Evolutionary conservation across 2,329 filamentous ascomycete genomes (phyloP), one percentile per base, ranked within the genome.

Genomic region (Microascus cirrosus): DNA sequence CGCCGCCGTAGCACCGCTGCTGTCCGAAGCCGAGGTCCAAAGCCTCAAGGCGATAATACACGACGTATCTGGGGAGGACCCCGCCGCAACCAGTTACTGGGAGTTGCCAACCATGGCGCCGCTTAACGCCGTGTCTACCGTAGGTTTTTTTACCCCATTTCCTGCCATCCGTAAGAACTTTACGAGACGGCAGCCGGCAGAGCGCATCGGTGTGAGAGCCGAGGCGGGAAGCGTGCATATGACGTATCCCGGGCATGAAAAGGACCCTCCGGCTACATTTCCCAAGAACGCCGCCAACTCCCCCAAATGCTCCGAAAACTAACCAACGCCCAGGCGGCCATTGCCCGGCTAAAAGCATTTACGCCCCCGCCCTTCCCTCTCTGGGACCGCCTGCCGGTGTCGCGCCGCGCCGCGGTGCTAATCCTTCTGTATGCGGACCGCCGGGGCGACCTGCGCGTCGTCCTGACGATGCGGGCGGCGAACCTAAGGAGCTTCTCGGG

Each of bases 401-500:
- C 76, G 62, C 82, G 89, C 61, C 84, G 91, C 63, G 93, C 93
- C 15, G 92, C 93, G 25, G 93, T 97, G 48, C 74, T 97, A 57
- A 80, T 97, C 54, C 79, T 97, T 56, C 80, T 97, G 1, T 96
- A 94, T 69, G 90, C 91, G 39, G 93, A 96, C 70, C 80, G 81
- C 51, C 77, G 80, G 61, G 93, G 93, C 48, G 88, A 95, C 63
- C 74, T 97, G 60, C 82, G 83, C 20, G 82, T 87, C 55, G 84
- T 87, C 35, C 77, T 87, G 60, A 87, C 84, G 18, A 86, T 87
- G 80, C 80, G 84, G 55, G 83, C 84, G 18, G 77, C 82, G 20
- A 82, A 75, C 50, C 69, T 87, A 63, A 74, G 84, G 59, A 86
- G 76, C 65, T 87, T 85, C 72, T 89, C 88, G n/a, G 90, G 90